Evolutionary conservation across 495 filamentous ascomycete genomes (phyloP).

Genomic region (Hypoxylon perforatum): DNA sequence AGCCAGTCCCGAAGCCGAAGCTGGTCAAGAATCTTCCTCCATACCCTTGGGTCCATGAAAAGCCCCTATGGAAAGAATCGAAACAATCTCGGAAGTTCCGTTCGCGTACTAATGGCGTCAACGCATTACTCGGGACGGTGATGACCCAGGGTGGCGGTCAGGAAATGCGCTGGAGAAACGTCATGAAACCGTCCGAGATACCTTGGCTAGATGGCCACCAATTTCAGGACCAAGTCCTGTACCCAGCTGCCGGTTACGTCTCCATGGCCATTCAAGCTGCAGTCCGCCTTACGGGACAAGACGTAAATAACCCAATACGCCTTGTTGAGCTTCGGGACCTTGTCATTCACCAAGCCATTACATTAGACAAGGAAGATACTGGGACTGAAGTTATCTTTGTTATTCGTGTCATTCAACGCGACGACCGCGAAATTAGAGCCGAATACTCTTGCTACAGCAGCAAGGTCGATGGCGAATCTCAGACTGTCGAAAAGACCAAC

Average conservation of each 20-base stretch:
- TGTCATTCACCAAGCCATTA: conserved; percentile 25
- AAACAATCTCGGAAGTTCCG: conserved; percentile 44
- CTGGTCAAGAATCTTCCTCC: conserved; percentile 52
- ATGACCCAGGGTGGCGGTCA: conserved; percentile 35
- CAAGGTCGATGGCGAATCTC: neutral
- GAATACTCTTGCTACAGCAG: conserved; percentile 25
- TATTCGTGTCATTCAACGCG: conserved; percentile 18
- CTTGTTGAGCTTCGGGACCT: conserved; percentile 36
- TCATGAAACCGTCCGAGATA: conserved; percentile 48
- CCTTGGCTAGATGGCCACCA: conserved; percentile 59
- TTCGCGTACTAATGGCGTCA: conserved; percentile 35
- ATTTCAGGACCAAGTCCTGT: conserved; percentile 53
- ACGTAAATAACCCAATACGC: neutral
- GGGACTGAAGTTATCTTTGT: conserved; percentile 29
- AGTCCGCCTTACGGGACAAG: neutral
- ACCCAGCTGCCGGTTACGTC: conserved; percentile 65
- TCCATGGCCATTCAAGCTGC: conserved; percentile 59
- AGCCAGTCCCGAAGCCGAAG: neutral
- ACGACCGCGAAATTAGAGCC: neutral
- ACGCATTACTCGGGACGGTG: conserved; percentile 55
- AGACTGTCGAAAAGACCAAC: neutral
- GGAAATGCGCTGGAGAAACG: conserved; percentile 56
- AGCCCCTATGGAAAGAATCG: conserved; percentile 55
- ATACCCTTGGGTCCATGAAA: conserved; percentile 61
- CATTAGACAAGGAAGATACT: conserved; percentile 18